These are phyloP conservation scores for Vinca minor DNA, from an alignment of 257 asterid genomes.

Conservation along the genomic window DNA sequence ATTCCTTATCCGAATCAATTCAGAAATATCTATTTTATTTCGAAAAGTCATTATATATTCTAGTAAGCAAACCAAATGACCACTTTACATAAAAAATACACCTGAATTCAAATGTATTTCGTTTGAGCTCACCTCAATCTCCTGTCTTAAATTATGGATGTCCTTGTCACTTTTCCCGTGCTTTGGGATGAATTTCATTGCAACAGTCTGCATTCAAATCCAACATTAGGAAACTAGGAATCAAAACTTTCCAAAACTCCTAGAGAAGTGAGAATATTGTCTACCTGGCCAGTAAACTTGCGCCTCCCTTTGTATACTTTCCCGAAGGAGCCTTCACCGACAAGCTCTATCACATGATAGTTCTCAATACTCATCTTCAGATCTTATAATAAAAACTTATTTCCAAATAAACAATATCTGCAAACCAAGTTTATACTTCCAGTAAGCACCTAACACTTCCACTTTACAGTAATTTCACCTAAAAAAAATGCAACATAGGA, in stretches of 20 bases:
- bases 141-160: constrained; percentile 77
- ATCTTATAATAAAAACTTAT: neutral
- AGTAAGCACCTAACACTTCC: no score
- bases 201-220: constrained; percentile 57
- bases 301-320: constrained; percentile 97
- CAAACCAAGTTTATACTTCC: neutral
- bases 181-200: constrained; percentile 89
- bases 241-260: neutral
- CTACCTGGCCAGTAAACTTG: constrained; percentile 84
- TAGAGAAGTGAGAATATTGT: neutral
- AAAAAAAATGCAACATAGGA: no score
- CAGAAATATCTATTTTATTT: neutral
- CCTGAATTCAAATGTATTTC: no score
- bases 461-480: neutral
- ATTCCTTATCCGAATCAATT: neutral
- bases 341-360: constrained; percentile 91
- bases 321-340: constrained; percentile 98
- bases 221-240: constrained; percentile 4
- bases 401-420: neutral
- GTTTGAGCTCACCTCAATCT: constrained; percentile 62
- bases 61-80: neutral
- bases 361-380: constrained; percentile 66
- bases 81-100: neutral
- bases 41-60: neutral
- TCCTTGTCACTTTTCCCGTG: constrained; percentile 95